Evolutionary conservation across 495 filamentous ascomycete genomes (phyloP).

Genomic region (Podospora australis): DNA sequence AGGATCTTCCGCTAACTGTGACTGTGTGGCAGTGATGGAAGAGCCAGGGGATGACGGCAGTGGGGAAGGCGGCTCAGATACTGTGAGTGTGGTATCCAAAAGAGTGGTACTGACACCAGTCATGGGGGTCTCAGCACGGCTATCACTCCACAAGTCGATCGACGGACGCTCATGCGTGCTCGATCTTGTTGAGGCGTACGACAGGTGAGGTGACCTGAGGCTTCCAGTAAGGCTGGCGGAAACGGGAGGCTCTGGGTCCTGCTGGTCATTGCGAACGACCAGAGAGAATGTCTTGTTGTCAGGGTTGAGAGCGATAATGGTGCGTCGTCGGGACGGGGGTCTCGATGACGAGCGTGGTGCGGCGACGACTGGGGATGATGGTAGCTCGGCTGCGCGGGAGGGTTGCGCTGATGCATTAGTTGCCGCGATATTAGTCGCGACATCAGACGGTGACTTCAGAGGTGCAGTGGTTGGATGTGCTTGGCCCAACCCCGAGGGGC

Average conservation of each 20-base stretch:
- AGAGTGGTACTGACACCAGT: slow-evolving; percentile 32
- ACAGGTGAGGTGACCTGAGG: slow-evolving; percentile 27
- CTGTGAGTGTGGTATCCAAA: slow-evolving; percentile 35
- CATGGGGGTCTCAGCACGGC: slow-evolving; percentile 37
- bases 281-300: slow-evolving; percentile 47
- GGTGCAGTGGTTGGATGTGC: slow-evolving; percentile 20
- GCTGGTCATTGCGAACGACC: slow-evolving; percentile 19
- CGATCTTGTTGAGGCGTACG: slow-evolving; percentile 32
- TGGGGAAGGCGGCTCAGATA: slow-evolving; percentile 25
- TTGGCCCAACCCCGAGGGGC: slow-evolving; percentile 24
- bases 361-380: slow-evolving; percentile 10
- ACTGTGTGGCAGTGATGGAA: too few species aligned
- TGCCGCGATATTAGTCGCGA: slow-evolving; percentile 21
- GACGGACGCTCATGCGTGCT: slow-evolving; percentile 42
- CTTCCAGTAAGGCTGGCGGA: slow-evolving; percentile 16
- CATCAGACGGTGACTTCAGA: slow-evolving; percentile 31
- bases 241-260: slow-evolving; percentile 14
- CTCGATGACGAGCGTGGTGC: slow-evolving; percentile 15
- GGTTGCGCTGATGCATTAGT: slow-evolving; percentile 16
- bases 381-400: slow-evolving; percentile 9
- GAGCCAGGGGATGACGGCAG: slow-evolving; percentile 25
- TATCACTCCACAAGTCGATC: slow-evolving; percentile 40
- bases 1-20: slow-evolving; percentile 38
- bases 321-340: slow-evolving; percentile 33
- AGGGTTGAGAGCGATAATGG: slow-evolving; percentile 35